A percentile compares a stretch with the other conserved stretches of the same genome.
These are phyloP conservation scores for Neurospora cerealis DNA, from an alignment of 495 filamentous ascomycete genomes.

Conservation along the genomic window DNA sequence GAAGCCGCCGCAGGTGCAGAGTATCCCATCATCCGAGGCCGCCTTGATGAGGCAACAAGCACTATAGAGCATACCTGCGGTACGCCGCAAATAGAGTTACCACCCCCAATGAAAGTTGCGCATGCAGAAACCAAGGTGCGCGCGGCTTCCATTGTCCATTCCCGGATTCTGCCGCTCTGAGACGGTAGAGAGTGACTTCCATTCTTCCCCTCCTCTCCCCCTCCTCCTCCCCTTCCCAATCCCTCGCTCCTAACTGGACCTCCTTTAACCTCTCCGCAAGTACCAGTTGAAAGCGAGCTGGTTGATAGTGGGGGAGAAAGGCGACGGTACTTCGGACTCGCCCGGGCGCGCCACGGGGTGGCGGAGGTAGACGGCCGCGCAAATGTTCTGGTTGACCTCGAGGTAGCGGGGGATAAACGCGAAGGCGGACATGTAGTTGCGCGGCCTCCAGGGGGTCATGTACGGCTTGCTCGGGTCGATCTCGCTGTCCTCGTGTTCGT, in stretches of 20 bases:
- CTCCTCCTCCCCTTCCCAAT: neutral
- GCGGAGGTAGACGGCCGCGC: slow-evolving; percentile 86
- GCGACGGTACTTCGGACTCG: slow-evolving; percentile 80
- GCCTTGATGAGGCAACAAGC: neutral
- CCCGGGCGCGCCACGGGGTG: slow-evolving; percentile 91
- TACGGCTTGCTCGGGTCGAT: slow-evolving; percentile 70
- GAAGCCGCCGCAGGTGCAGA: neutral
- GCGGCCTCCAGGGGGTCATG: slow-evolving; percentile 80
- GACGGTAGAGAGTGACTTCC: neutral
- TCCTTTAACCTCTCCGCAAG: slow-evolving; percentile 62
- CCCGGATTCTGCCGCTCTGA: neutral
- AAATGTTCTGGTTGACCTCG: slow-evolving; percentile 94
- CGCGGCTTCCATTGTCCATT: neutral
- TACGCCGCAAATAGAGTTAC: neutral
- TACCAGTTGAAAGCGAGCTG: slow-evolving; percentile 92
- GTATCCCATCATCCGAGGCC: neutral
- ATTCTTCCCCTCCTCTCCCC: neutral
- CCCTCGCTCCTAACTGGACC: neutral
- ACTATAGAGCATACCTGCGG: neutral
- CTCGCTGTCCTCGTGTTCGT: slow-evolving; percentile 51
- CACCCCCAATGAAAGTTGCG: neutral
- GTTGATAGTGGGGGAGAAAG: slow-evolving; percentile 52
- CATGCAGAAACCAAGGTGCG: neutral
- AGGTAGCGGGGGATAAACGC: slow-evolving; percentile 92
- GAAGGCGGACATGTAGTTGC: slow-evolving; percentile 80